phyloP scores from a whole-genome alignment of 164 flowering plant species.

The Sedum album region DNA sequence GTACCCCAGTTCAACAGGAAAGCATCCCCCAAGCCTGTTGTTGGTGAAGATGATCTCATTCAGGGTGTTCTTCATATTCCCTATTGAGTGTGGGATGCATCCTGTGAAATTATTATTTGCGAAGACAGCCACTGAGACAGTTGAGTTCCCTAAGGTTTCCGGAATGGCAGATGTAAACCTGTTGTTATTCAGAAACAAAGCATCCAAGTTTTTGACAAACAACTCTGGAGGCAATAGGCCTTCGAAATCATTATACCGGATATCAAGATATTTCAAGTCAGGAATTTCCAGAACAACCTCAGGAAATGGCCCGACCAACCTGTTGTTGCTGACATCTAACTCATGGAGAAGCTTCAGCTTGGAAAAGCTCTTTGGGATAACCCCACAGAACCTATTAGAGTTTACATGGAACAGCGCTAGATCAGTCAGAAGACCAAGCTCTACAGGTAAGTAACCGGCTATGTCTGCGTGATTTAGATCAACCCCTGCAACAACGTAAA shows the following conservation, averaged over 20 bases:
- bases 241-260: slow-evolving; percentile 68
- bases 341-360: slow-evolving; percentile 37
- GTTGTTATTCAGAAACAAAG: slow-evolving; percentile 62
- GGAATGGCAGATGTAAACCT: slow-evolving; percentile 51
- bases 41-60: slow-evolving; percentile 43
- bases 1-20: slow-evolving; percentile 50
- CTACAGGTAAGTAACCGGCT: slow-evolving; percentile 63
- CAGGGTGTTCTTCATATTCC: slow-evolving; percentile 46
- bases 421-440: slow-evolving; percentile 69
- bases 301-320: slow-evolving; percentile 70
- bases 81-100: slow-evolving; percentile 62
- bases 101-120: slow-evolving; percentile 61
- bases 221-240: slow-evolving; percentile 49
- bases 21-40: slow-evolving; percentile 49
- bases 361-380: slow-evolving; percentile 46
- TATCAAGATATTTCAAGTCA: slow-evolving; percentile 46
- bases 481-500: slow-evolving; percentile 58
- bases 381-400: slow-evolving; percentile 69
- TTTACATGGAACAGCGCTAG: slow-evolving; percentile 60
- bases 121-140: slow-evolving; percentile 50
- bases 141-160: slow-evolving; percentile 50
- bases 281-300: slow-evolving; percentile 38
- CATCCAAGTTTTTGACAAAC: slow-evolving; percentile 50
- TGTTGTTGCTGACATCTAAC: slow-evolving; percentile 72
- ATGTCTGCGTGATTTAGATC: slow-evolving; percentile 69